Percentiles rank a stretch among this genome's conserved stretches.
These are phyloP conservation scores for Stachybotrys chlorohalonatus DNA, from an alignment of 2,329 filamentous ascomycete genomes.

Conservation along the genomic window DNA sequence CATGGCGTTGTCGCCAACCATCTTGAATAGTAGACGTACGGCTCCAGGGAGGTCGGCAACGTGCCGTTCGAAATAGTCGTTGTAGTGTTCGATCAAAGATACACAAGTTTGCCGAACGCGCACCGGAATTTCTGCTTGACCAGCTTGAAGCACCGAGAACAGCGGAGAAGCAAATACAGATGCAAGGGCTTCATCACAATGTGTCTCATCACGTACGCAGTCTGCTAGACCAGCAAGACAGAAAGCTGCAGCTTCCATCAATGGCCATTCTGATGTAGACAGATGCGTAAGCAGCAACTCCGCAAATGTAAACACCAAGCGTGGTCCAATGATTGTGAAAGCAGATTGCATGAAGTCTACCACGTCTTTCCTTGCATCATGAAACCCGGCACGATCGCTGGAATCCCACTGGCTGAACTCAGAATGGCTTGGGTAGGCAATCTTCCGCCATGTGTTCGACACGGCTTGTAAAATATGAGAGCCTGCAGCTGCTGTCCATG, in stretches of 20 bases:
- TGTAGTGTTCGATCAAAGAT: constrained; percentile 61
- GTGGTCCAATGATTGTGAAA: constrained; percentile 50
- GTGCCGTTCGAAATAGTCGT: constrained; percentile 67
- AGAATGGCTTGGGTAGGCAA: constrained; percentile 53
- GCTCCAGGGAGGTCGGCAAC: constrained; percentile 58
- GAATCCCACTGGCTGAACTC: constrained; percentile 60
- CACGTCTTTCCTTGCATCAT: constrained; percentile 69
- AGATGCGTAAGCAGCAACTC: constrained; percentile 44
- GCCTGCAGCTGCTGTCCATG: constrained; percentile 52
- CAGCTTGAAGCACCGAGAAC: constrained; percentile 43
- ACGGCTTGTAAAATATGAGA: constrained; percentile 54
- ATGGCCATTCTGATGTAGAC: constrained; percentile 40
- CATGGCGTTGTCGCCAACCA: constrained; percentile 53
- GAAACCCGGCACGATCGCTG: constrained; percentile 57
- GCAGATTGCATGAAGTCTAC: constrained; percentile 66
- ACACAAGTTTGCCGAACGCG: constrained; percentile 61
- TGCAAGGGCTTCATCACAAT: constrained; percentile 48
- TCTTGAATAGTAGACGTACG: constrained; percentile 65
- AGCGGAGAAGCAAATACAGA: constrained; percentile 54
- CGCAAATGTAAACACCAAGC: constrained; percentile 48
- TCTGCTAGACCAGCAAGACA: constrained; percentile 61
- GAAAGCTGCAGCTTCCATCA: constrained; percentile 52
- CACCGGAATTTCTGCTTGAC: constrained; percentile 44
- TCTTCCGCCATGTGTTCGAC: constrained; percentile 59
- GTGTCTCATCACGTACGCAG: constrained; percentile 48